Evolutionary conservation across 495 filamentous ascomycete species (phyloP).

Genomic region (Penicillium turbatum): DNA sequence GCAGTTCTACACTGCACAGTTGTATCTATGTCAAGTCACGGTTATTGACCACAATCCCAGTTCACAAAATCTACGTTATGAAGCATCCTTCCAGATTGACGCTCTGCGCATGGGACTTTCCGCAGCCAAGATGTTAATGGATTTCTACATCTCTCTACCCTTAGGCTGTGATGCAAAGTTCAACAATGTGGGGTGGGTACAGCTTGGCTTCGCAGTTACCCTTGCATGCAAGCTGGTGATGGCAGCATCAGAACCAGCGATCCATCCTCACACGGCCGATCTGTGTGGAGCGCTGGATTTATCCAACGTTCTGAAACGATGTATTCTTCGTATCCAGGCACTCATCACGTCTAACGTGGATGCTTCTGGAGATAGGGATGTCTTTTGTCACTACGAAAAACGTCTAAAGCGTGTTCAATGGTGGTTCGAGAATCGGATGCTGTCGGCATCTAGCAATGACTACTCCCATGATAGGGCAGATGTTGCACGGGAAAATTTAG

Average conservation of each 20-base stretch:
- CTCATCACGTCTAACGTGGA: constrained; percentile 5
- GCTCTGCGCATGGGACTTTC: not conserved
- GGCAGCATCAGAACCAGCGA: not conserved
- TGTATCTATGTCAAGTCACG: constrained; percentile 7
- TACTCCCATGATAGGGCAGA: not conserved
- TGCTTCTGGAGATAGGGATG: constrained; percentile 3
- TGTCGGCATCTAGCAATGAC: not conserved
- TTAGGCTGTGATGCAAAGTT: not conserved
- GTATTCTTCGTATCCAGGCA: constrained; percentile 5
- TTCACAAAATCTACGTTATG: not conserved
- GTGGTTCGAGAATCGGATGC: constrained; percentile 5
- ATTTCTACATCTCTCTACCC: not conserved
- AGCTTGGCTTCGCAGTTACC: constrained; percentile 6
- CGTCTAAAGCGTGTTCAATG: constrained; percentile 6
- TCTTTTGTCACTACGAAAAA: constrained; percentile 7
- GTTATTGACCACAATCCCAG: constrained; percentile 1
- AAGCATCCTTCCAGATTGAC: constrained; percentile 5
- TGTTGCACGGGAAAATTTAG: not conserved
- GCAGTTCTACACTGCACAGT: constrained; percentile 3
- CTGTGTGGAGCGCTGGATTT: constrained; percentile 1
- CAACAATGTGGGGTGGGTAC: constrained; percentile 5
- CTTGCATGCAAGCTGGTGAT: constrained; percentile 4
- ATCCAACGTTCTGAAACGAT: not conserved
- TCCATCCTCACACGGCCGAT: not conserved
- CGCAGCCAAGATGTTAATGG: not conserved